A percentile compares a stretch with the other conserved stretches of the same genome.
Evolutionary conservation across 371 early-diverging fungal genomes (phyloP).

Genomic region (Funneliformis caledonium): DNA sequence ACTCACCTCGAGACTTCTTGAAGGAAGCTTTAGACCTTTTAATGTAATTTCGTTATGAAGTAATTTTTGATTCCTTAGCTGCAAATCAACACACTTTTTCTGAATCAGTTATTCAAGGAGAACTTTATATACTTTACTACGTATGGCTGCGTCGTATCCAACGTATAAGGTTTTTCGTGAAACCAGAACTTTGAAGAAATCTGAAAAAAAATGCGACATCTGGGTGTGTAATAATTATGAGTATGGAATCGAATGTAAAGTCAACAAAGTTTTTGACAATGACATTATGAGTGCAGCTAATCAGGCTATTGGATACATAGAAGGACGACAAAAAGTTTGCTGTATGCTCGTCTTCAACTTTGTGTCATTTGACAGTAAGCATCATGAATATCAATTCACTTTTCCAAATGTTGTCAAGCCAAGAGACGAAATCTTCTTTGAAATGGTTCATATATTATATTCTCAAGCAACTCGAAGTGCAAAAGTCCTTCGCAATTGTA

Average conservation of each 20-base stretch:
- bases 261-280: not conserved
- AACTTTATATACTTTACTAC: constrained; percentile 13
- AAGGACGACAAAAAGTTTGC: not conserved
- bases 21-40: not conserved
- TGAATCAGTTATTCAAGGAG: too few relatives aligned
- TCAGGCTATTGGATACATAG: not conserved
- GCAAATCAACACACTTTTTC: too few relatives aligned
- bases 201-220: constrained; percentile 1
- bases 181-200: constrained; percentile 3
- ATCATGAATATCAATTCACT: not conserved
- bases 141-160: not conserved
- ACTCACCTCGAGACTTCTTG: not conserved
- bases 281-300: not conserved
- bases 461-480: not conserved
- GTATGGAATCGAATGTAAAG: not conserved
- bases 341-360: constrained; percentile 1
- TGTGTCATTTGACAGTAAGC: not conserved
- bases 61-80: not conserved
- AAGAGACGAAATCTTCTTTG: not conserved
- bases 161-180: not conserved
- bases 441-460: not conserved
- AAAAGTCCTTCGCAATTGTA: too few relatives aligned
- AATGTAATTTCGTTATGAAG: not conserved
- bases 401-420: too few relatives aligned
- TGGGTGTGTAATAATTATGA: not conserved